phyloP scores from a whole-genome alignment of 1,284 basidiomycete species.

The Tylopilus sp. region DNA sequence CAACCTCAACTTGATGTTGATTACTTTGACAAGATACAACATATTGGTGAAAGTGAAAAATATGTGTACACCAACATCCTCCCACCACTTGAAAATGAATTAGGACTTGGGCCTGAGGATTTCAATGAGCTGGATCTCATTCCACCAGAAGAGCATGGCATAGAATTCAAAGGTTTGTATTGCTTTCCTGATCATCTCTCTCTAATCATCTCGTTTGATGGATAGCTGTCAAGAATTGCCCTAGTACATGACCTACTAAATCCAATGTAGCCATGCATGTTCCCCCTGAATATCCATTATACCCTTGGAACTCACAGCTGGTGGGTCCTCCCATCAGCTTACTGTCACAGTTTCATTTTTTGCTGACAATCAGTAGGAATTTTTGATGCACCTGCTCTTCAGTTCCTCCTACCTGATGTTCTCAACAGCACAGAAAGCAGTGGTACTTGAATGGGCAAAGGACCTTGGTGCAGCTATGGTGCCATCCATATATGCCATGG shows the following conservation, averaged over 20 bases:
- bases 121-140: background rate
- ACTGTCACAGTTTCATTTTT: background rate
- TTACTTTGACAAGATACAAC: background rate
- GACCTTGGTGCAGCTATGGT: conserved; percentile 27
- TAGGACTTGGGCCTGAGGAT: background rate
- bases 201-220: background rate
- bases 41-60: background rate
- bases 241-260: background rate
- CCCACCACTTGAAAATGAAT: background rate
- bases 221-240: background rate
- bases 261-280: background rate
- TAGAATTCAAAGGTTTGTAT: background rate
- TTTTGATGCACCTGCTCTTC: conserved; percentile 6
- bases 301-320: background rate
- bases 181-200: background rate
- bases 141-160: background rate
- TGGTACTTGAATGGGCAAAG: conserved; percentile 29
- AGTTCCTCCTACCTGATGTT: conserved; percentile 6
- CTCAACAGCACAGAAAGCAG: background rate
- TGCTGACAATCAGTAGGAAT: conserved; percentile 3
- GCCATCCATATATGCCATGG: conserved; percentile 20
- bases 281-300: background rate
- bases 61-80: background rate
- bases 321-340: background rate
- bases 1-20: background rate